Conservation (phyloP, 768 basidiomycete genomes). For the Rhodosporidiobolus sp. region DNA sequence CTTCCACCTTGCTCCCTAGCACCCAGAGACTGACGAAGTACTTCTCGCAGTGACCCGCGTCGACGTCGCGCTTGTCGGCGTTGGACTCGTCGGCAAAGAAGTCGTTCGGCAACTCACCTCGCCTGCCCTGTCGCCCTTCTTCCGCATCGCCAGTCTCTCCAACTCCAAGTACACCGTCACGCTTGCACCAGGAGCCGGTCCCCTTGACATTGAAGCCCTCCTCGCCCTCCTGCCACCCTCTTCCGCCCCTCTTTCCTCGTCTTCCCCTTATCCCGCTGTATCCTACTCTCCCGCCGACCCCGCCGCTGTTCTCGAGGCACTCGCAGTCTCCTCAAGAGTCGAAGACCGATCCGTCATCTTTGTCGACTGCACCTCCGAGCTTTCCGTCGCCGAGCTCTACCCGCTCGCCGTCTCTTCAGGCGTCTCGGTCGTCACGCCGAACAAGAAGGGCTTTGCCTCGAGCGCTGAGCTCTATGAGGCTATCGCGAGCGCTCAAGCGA, state of each 20-base stretch:
- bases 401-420: conserved; percentile 73
- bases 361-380: conserved; percentile 89
- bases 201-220: conserved; percentile 18
- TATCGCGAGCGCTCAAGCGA: conserved; percentile 61
- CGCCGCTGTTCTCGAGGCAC: conserved; percentile 19
- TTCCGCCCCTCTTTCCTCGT: conserved; percentile 40
- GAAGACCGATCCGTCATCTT: conserved; percentile 59
- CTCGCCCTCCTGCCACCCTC: conserved; percentile 40
- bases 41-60: background rate
- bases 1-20: too few species aligned
- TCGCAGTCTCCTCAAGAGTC: conserved; percentile 1
- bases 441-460: conserved; percentile 92
- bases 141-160: conserved; percentile 50
- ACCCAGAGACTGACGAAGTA: too few species aligned
- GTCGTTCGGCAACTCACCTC: conserved; percentile 75
- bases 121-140: conserved; percentile 52
- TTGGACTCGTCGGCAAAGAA: conserved; percentile 83
- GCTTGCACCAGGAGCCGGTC: conserved; percentile 37
- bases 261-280: conserved; percentile 42
- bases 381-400: conserved; percentile 73
- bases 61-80: conserved; percentile 75
- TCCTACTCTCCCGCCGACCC: conserved; percentile 27
- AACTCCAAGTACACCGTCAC: conserved; percentile 49
- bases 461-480: conserved; percentile 63
- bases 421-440: conserved; percentile 86